Conservation (phyloP, 768 basidiomycete genomes). For the Thelephora ganbajun region DNA sequence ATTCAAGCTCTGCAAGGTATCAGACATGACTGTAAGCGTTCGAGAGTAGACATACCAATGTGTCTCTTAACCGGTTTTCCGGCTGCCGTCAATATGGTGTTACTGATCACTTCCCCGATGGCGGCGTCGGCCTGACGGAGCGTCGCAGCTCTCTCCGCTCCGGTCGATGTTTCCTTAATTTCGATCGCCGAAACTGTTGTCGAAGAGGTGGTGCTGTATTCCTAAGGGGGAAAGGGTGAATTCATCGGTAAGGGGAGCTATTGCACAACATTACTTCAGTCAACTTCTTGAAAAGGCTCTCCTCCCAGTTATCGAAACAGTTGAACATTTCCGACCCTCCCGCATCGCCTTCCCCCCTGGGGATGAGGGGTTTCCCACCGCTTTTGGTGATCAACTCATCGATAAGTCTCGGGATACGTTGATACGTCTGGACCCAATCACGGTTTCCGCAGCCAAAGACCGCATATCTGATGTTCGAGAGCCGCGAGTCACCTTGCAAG, state of each 20-base stretch:
- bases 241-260: too few species aligned
- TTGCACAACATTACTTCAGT: conserved; percentile 14
- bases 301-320: conserved; percentile 29
- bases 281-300: conserved; percentile 23
- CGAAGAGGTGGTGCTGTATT: conserved; percentile 16
- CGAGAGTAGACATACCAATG: conserved; percentile 17
- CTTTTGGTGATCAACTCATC: conserved; percentile 20
- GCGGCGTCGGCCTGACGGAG: conserved; percentile 25
- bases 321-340: conserved; percentile 28
- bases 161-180: conserved; percentile 18
- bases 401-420: conserved; percentile 28
- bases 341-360: conserved; percentile 28
- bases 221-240: conserved; percentile 11
- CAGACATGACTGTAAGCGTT: not conserved
- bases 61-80: conserved; percentile 27
- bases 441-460: conserved; percentile 38
- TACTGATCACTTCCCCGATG: conserved; percentile 26
- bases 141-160: conserved; percentile 19
- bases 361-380: conserved; percentile 23
- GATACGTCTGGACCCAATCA: conserved; percentile 34
- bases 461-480: conserved; percentile 23
- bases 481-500: conserved; percentile 12
- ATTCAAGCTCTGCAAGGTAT: conserved; percentile 20
- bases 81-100: conserved; percentile 24
- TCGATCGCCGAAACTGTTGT: conserved; percentile 11